Evolutionary conservation across 2,329 filamentous ascomycete species (phyloP), one percentile per base, ranked within the genome.

Genomic region (Metarhizium rileyi): DNA sequence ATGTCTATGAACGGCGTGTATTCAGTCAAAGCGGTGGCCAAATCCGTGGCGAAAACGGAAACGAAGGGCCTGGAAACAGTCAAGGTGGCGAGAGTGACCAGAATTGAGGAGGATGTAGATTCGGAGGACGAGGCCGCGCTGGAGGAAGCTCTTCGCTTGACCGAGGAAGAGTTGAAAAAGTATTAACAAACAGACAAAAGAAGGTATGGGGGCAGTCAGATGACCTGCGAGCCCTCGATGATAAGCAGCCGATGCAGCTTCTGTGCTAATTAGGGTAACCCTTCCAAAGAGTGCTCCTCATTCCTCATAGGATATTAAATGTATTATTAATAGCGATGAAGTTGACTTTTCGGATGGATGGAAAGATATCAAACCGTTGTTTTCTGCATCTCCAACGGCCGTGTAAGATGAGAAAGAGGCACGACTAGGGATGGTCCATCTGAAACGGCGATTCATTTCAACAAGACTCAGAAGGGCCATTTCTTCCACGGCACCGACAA

Each of bases 71-170:
- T 33, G 28, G 28, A n/a, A 20, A 27, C 23, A 9, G 46, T 48
- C 3, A 50, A 50, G 46, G 35, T 23, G 8, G 36, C 28, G n/a
- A 38, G 33, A 12, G 30, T n/a, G 7, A 28, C 12, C 23, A 7
- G 23, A 1, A 50, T 52, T 14, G 56, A 58, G 38, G 62, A 63
- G 36, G 63, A 59, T 27, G 63, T 67, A 6, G 61, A 57, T 27
- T 61, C 66, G 3, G 66, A 68, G 41, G 67, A 68, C 25, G 66
- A 69, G 47, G 66, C 63, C 35, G 66, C 65, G 12, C 52, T 69
- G 3, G 64, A 66, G 36, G 66, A 68, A 52, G 66, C 63, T 10
- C 52, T 69, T 38, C 61, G 54, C 43, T 44, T 63, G 26, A 61
- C 65, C 4, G 64, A 66, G 43, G 57, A 63, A 44, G 55, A 61